phyloP scores from a whole-genome alignment of 345 rosid species.

The Isatis tinctoria region DNA sequence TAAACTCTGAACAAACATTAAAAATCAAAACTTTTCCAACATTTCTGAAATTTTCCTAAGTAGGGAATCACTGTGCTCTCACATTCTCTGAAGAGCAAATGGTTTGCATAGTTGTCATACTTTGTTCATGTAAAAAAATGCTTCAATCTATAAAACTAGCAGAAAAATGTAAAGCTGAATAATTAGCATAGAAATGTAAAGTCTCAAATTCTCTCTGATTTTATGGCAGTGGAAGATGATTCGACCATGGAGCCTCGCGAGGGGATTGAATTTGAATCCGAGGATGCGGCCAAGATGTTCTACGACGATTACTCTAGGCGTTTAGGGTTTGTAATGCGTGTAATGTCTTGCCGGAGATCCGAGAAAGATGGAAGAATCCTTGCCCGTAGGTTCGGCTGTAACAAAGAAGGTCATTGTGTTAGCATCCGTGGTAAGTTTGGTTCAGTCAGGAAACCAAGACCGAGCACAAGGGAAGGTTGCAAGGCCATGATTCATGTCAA shows the following conservation, averaged over 20 bases:
- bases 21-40: neutral
- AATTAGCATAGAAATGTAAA: neutral
- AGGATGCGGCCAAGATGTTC: slow-evolving; percentile 81
- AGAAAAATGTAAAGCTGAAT: too few relatives aligned
- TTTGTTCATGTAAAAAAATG: too few relatives aligned
- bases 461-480: slow-evolving; percentile 86
- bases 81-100: too few relatives aligned
- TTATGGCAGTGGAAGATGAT: slow-evolving; percentile 52
- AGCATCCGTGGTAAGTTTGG: slow-evolving; percentile 74
- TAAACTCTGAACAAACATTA: neutral
- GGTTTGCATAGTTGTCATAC: too few relatives aligned
- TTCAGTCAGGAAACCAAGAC: slow-evolving; percentile 62
- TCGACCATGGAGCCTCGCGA: slow-evolving; percentile 55
- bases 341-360: slow-evolving; percentile 91
- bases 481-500: slow-evolving; percentile 90
- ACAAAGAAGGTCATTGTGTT: slow-evolving; percentile 87
- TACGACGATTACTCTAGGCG: slow-evolving; percentile 78
- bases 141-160: neutral
- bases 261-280: slow-evolving; percentile 86
- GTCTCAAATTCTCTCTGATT: neutral
- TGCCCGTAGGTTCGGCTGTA: slow-evolving; percentile 89
- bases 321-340: slow-evolving; percentile 90
- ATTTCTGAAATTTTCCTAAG: too few relatives aligned
- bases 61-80: too few relatives aligned
- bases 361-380: slow-evolving; percentile 88